These are phyloP conservation scores for Fusarium neocosmosporiellum DNA, from an alignment of 2,329 filamentous ascomycete species.

Conservation along the genomic window DNA sequence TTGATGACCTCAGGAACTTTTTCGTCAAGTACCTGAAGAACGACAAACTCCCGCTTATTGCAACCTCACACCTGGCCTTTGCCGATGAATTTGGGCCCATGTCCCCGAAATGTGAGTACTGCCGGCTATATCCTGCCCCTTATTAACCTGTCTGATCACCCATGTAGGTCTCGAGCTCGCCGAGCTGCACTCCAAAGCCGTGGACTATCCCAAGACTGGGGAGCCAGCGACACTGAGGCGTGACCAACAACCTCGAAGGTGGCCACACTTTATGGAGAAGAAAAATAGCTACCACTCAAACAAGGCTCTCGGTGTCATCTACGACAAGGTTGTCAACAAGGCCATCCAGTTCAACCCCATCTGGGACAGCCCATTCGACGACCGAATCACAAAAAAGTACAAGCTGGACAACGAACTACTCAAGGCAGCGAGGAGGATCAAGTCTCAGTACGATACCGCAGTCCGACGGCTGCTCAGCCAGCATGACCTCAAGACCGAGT, in stretches of 20 bases:
- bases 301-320: conserved; percentile 83
- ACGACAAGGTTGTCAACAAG: conserved; percentile 72
- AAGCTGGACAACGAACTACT: conserved; percentile 66
- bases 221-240: conserved; percentile 75
- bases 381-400: conserved; percentile 75
- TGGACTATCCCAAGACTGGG: conserved; percentile 95
- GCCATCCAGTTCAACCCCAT: conserved; percentile 76
- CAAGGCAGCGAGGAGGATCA: conserved; percentile 71
- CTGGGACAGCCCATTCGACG: conserved; percentile 80
- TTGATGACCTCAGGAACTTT: conserved; percentile 82
- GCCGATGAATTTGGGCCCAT: conserved; percentile 79
- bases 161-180: conserved; percentile 74
- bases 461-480: conserved; percentile 87
- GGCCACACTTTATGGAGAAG: conserved; percentile 92
- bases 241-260: conserved; percentile 69
- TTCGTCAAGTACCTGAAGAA: conserved; percentile 96
- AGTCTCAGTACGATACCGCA: conserved; percentile 80
- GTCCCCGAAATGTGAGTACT: conserved; percentile 70
- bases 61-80: conserved; percentile 81
- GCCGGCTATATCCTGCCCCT: no score
- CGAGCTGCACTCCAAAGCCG: conserved; percentile 85
- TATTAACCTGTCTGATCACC: conserved; percentile 1
- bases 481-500: conserved; percentile 85
- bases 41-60: conserved; percentile 82
- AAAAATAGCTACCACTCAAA: conserved; percentile 71